A percentile compares a stretch with the other conserved stretches of the same genome.
Evolutionary conservation across 148 eudicot genomes (phyloP).

Genomic region (Chenopodium berlandieri): DNA sequence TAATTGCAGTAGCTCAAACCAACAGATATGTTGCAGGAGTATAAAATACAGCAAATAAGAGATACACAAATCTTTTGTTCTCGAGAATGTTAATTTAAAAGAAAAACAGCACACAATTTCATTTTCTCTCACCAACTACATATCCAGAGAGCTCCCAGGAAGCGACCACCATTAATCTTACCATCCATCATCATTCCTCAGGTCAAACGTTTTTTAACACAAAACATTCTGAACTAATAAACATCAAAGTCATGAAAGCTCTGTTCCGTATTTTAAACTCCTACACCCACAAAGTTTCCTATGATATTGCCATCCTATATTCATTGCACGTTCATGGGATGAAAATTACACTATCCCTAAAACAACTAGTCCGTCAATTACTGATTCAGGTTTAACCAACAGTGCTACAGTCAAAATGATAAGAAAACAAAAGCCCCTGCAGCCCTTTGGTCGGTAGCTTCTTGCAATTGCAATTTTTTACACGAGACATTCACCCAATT

Average conservation of each 20-base stretch:
- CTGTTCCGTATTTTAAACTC: not conserved
- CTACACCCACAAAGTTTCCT: not conserved
- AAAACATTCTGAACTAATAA: not conserved
- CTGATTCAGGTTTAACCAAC: not conserved
- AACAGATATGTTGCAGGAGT: not conserved
- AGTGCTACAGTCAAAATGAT: not conserved
- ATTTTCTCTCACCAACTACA: not conserved
- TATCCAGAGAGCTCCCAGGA: too few relatives aligned
- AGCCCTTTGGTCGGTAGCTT: not conserved
- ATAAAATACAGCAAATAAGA: too few relatives aligned
- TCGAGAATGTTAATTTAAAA: too few relatives aligned
- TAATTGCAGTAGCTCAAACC: not conserved
- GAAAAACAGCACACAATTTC: not conserved
- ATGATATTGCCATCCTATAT: not conserved
- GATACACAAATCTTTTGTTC: not conserved
- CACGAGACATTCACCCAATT: not conserved
- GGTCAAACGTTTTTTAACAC: not conserved
- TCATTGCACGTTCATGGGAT: not conserved
- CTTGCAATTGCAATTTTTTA: not conserved
- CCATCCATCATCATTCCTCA: not conserved
- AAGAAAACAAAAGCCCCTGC: not conserved
- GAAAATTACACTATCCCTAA: not conserved
- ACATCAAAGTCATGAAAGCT: not conserved
- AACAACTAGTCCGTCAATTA: not conserved
- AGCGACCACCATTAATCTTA: not conserved